These are phyloP conservation scores for Tylopilus sp. DNA, from an alignment of 1,284 basidiomycete genomes.

Conservation along the genomic window DNA sequence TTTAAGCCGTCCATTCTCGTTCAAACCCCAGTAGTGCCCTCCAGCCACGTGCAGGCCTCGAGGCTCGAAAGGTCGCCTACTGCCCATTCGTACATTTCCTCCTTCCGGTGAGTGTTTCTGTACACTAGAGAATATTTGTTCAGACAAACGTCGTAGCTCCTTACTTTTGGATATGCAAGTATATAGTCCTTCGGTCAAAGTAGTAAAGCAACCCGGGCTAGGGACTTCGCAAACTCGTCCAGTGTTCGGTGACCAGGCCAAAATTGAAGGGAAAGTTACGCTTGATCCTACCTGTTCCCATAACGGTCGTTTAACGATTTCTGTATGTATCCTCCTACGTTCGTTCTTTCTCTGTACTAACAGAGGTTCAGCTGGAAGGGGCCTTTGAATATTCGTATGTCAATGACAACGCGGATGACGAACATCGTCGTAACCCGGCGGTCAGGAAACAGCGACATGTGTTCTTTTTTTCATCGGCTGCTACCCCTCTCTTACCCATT, in stretches of 20 bases:
- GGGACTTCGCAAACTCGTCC: slow-evolving; percentile 42
- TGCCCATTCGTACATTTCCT: slow-evolving; percentile 40
- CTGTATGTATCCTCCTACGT: slow-evolving; percentile 38
- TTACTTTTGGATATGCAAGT: slow-evolving; percentile 54
- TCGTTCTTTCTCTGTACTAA: slow-evolving; percentile 1
- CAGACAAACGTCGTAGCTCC: slow-evolving; percentile 39
- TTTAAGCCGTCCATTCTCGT: slow-evolving; percentile 26
- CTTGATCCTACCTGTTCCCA: slow-evolving; percentile 48
- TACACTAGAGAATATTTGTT: not conserved
- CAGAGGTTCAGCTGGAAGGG: slow-evolving; percentile 52
- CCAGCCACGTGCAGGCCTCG: slow-evolving; percentile 28
- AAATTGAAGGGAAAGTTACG: slow-evolving; percentile 53
- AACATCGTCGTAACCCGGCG: slow-evolving; percentile 17
- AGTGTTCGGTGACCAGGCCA: slow-evolving; percentile 57
- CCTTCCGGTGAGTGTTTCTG: slow-evolving; percentile 39
- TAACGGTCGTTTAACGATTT: slow-evolving; percentile 53
- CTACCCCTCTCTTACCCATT: slow-evolving; percentile 41
- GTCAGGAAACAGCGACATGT: slow-evolving; percentile 45
- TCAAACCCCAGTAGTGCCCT: slow-evolving; percentile 16
- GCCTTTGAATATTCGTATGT: slow-evolving; percentile 48
- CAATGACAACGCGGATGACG: slow-evolving; percentile 27
- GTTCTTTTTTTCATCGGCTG: slow-evolving; percentile 51
- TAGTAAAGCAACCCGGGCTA: slow-evolving; percentile 37
- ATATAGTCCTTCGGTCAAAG: slow-evolving; percentile 54
- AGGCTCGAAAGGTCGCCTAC: slow-evolving; percentile 10